Base-by-base conservation (phyloP, 208 protist species). In the Zelonia costaricensis region DNA sequence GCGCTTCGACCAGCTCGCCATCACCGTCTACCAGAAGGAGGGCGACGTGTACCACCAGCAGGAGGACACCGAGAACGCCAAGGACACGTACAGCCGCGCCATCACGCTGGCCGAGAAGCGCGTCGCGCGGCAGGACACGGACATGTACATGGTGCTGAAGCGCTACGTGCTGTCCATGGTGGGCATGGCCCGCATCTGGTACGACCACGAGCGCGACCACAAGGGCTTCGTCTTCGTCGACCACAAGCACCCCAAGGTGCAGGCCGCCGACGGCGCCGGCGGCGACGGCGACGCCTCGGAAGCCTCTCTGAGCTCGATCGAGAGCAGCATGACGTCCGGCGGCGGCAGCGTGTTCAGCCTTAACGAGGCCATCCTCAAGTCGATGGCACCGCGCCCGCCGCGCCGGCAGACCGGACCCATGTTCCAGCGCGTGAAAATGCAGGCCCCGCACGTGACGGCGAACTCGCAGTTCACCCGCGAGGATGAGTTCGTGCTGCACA, bases 141-240 rank as follows among this genome's bases (percentile, higher is more conserved):
- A 91, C 55, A 80, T 92, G 60, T 92, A 92, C 63, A 84, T 87
- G 71, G 77, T 91, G n/a, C 72, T 94, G 23, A 88, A 91, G 62
- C 76, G 84, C 30, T 94, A 94, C 57, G 84, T 92, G 13, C 62
- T 86, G 39, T 67, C 85, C 33, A 92, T 94, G 85, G 76, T 94
- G 13, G 88, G 85, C 22, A 65, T 92, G 62, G 74, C 88, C 7
- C 73, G 80, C 38, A 76, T 94, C 44, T 94, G 88, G 85, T 92
- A 91, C 61, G 61, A 87, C 48, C 77, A 91, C 72, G 84, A 91
- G 69, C 76, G 79, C 28, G 72, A 94, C 9, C 78, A 77, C 9
- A 76, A 77, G 27, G 84, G 88, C 27, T 92, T 92, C 56, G 65
- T 59, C 36, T 86, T 91, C 61, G 74, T 62, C 18, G 76, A 80